Base-by-base conservation (phyloP, 1,139 yeast species). In the Magnusiomyces fungicola region DNA sequence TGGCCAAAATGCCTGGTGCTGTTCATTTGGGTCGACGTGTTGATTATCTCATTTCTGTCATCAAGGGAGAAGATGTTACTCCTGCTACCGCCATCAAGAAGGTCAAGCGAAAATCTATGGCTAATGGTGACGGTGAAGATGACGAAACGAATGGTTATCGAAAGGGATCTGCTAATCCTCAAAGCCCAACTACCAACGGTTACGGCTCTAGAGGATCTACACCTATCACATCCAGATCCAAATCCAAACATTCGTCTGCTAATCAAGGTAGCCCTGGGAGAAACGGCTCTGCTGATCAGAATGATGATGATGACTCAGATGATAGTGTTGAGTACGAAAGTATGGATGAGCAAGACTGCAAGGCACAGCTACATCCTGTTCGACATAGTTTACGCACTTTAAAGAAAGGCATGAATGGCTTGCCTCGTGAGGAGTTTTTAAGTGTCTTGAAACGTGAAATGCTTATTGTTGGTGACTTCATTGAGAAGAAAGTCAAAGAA, bases 11-110 rank as follows among this genome's bases (percentile, higher is more conserved):
- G 10, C 99, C 99, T 1, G 95, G 95, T 5, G 78, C 97, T 1
- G 94, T 92, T 10, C 99, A 92, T 67, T 72, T 94, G 47, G 90
- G 89, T n/a, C 79, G 99, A 66, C 79, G 99, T 61, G 83, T 87
- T 1, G 98, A 94, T 64, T 92, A 90, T 60, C 73, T 92, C 58
- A 76, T 90, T 41, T 69, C 81, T 2, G 80, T 87, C 27, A 68
- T 92, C 56, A 76, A 76, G 52, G 67, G 59, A 2, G 88, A 78
- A 23, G 44, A 30, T 22, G 76, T 71, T 29, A n/a, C 34, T 4
- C 16, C 34, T 32, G 34, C 34, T 3, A 32, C 14, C 34, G 16
- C 16, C 18, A 32, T n/a, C 12, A 18, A n/a, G n/a, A 18, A 32
- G 34, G 16, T 10, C 3, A 4, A 3, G 16, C 9, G 34, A 9